A percentile compares a stretch with the other conserved stretches of the same genome.
phyloP scores from a whole-genome alignment of 306 rosid genomes.

The Vigna angularis region DNA sequence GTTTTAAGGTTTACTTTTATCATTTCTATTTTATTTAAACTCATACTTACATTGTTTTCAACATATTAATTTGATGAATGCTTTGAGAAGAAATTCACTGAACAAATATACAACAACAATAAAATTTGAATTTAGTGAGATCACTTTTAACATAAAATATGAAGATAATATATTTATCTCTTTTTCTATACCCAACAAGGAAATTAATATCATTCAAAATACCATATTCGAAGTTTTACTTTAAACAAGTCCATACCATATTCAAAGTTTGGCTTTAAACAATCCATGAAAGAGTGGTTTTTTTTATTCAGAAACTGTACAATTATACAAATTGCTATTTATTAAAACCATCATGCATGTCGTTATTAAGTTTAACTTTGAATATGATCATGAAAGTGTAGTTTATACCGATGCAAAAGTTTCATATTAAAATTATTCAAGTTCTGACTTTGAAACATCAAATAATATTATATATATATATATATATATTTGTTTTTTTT shows the following conservation, averaged over 20 bases:
- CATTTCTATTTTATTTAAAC: too few relatives aligned
- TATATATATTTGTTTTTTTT: too few relatives aligned
- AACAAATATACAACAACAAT: too few relatives aligned
- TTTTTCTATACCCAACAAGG: too few relatives aligned
- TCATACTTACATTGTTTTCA: too few relatives aligned
- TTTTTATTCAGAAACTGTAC: background rate
- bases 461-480: too few relatives aligned
- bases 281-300: background rate
- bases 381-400: background rate
- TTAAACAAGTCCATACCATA: background rate
- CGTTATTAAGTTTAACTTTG: background rate
- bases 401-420: background rate
- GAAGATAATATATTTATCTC: too few relatives aligned
- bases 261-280: background rate
- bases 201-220: background rate
- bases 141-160: too few relatives aligned
- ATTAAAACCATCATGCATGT: background rate
- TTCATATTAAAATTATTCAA: background rate
- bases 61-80: too few relatives aligned
- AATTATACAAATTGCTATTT: background rate
- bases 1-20: too few relatives aligned
- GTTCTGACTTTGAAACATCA: background rate
- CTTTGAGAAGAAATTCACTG: too few relatives aligned
- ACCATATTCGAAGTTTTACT: background rate
- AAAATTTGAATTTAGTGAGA: too few relatives aligned